A percentile compares a stretch with the other conserved stretches of the same genome.
Evolutionary conservation across 2,329 filamentous ascomycete genomes (phyloP).

Genomic region (Alternaria angustiovoidea): DNA sequence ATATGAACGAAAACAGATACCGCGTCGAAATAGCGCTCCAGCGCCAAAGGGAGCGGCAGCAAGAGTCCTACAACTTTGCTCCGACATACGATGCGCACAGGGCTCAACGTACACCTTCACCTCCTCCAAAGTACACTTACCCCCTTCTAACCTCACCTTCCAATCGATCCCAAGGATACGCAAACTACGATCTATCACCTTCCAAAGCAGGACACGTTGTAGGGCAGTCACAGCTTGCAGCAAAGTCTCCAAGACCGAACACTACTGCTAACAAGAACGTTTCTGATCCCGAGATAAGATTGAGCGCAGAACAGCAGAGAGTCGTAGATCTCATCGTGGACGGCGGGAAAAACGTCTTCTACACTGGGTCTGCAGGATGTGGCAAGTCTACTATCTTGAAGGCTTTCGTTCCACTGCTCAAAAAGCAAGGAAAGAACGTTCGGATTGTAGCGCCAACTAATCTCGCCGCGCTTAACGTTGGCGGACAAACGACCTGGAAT

Average conservation of each 20-base stretch:
- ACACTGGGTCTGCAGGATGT: slow-evolving; percentile 69
- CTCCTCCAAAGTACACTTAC: not conserved
- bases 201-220: not conserved
- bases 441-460: slow-evolving; percentile 68
- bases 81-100: not conserved
- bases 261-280: not conserved
- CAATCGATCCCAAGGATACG: not conserved
- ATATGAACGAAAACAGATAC: slow-evolving; percentile 61
- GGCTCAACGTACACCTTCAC: not conserved
- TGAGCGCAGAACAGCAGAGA: slow-evolving; percentile 59
- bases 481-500: slow-evolving; percentile 64
- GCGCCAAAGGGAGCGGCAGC: not conserved
- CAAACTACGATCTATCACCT: not conserved
- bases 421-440: slow-evolving; percentile 50
- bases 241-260: not conserved
- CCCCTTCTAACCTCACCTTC: not conserved
- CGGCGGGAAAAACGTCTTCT: slow-evolving; percentile 67
- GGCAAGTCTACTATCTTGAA: slow-evolving; percentile 67
- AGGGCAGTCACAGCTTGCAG: not conserved
- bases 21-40: not conserved
- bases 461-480: slow-evolving; percentile 64
- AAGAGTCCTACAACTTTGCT: not conserved
- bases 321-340: slow-evolving; percentile 61
- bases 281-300: slow-evolving; percentile 26
- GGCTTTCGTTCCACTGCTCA: slow-evolving; percentile 55